A percentile compares a stretch with the other conserved stretches of the same genome.
These are phyloP conservation scores for Phaffomyces thermotolerans DNA, from an alignment of 805 yeast species.

Conservation along the genomic window DNA sequence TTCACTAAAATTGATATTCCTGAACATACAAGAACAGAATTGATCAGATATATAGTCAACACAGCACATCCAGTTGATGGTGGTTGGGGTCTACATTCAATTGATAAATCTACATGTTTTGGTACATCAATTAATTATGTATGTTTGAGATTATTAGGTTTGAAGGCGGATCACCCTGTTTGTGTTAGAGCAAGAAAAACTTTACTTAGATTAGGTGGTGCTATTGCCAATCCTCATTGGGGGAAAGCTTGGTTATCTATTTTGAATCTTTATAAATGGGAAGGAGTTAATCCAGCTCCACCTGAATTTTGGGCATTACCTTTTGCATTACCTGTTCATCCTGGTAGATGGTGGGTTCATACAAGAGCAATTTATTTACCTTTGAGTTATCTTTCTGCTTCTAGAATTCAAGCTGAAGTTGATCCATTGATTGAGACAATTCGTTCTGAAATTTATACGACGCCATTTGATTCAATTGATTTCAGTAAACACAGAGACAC, in stretches of 20 bases:
- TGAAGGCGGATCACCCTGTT: conserved; percentile 67
- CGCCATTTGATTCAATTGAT: conserved; percentile 58
- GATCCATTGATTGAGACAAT: conserved; percentile 58
- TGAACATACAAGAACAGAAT: conserved; percentile 55
- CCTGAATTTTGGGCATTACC: conserved; percentile 92
- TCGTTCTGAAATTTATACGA: conserved; percentile 71
- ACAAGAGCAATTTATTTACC: conserved; percentile 89
- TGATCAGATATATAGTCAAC: conserved; percentile 82
- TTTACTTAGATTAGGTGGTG: conserved; percentile 75
- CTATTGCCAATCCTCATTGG: conserved; percentile 91
- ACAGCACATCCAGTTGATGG: conserved; percentile 96
- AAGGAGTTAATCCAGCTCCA: conserved; percentile 97
- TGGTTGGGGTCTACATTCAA: conserved; percentile 97
- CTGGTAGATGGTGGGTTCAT: conserved; percentile 99
- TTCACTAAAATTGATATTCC: conserved; percentile 64
- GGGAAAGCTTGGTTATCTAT: conserved; percentile 89
- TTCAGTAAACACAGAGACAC: conserved; percentile 68
- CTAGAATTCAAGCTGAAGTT: conserved; percentile 45
- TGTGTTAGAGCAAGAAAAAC: conserved; percentile 69
- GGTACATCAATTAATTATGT: conserved; percentile 91
- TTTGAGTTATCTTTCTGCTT: conserved; percentile 69
- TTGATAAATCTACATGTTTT: conserved; percentile 90
- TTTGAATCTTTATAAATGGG: conserved; percentile 82
- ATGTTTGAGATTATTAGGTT: conserved; percentile 70
- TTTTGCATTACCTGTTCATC: conserved; percentile 74